Base-by-base conservation (phyloP, 768 basidiomycete genomes). In the Phanerochaete sordida region DNA sequence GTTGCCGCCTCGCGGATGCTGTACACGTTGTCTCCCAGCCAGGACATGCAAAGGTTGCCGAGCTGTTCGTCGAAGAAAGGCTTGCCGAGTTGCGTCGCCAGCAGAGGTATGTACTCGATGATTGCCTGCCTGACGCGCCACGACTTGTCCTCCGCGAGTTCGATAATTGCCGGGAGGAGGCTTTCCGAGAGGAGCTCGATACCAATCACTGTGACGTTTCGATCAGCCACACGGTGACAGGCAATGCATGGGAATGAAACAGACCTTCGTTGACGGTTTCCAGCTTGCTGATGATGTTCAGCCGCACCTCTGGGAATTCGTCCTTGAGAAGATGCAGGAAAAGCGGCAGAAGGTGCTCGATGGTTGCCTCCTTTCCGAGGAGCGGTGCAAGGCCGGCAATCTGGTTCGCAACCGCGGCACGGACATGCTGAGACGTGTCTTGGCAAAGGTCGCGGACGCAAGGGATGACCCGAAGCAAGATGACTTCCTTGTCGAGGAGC, bases 101-200 rank as follows among this genome's bases (percentile, higher is more conserved):
- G 88, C 23, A 98, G 84, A n/a, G 97, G 97, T 67, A 99, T 91
- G 77, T 99, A 98, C 75, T 98, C 97, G 75, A 99, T 99, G 77
- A 99, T 98, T 8, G 97, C 97, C 75, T 99, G 97, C 66, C 97
- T 90, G 21, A 99, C 96, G 28, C 97, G 90, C 97, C 97, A 99
- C 62, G 97, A 97, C 73, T 98, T 99, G 79, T 99, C 97, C 74
- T 98, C 96, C 8, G 97, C 97, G 33, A 99, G 81, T 71, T 98
- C 93, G 63, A 98, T 91, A 65, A 99, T 98, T 37, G 97, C 97
- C 9, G 97, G 97, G 30, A 99, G 84, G 37, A 99, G 88, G 65
- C 93, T 95, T 65, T 95, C 94, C 1, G 94, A 93, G 54, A 99
- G 77, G 30, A 94, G 81, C 62, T 98, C 93, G 68, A 98, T 97